Conservation (phyloP, 768 basidiomycete genomes). For the Russula lepida region DNA sequence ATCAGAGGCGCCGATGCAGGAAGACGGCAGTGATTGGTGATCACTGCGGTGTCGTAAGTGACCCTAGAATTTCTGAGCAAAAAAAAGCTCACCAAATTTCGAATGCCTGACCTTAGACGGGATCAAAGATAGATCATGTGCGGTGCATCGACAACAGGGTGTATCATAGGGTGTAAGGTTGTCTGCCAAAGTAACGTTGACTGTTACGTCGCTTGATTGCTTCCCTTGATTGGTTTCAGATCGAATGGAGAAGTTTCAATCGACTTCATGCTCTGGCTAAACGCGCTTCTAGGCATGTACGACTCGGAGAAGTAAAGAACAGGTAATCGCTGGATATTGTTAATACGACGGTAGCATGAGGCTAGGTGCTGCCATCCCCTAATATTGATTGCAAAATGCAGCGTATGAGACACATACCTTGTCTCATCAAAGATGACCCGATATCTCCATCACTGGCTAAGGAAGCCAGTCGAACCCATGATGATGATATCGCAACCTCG, state of each 20-base stretch:
- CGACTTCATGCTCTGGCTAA: background rate
- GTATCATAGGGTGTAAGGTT: background rate
- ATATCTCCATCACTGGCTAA: background rate
- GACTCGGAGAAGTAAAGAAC: background rate
- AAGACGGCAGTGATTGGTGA: constrained; percentile 6
- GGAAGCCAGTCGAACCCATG: background rate
- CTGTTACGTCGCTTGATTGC: background rate
- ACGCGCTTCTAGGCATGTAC: background rate
- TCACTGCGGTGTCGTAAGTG: constrained; percentile 1
- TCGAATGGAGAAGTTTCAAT: background rate
- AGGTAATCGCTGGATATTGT: background rate
- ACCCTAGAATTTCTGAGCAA: background rate
- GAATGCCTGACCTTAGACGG: background rate
- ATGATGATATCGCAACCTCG: background rate
- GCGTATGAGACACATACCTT: background rate
- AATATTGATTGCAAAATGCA: background rate
- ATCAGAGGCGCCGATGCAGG: constrained; percentile 11
- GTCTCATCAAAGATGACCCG: background rate
- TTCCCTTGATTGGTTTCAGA: background rate
- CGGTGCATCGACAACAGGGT: background rate
- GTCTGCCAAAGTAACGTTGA: background rate
- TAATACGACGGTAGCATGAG: background rate
- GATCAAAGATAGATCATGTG: background rate
- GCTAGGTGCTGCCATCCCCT: background rate
- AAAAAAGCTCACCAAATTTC: background rate